phyloP scores from a whole-genome alignment of 2,329 filamentous ascomycete genomes.

The Botrytis porri region DNA sequence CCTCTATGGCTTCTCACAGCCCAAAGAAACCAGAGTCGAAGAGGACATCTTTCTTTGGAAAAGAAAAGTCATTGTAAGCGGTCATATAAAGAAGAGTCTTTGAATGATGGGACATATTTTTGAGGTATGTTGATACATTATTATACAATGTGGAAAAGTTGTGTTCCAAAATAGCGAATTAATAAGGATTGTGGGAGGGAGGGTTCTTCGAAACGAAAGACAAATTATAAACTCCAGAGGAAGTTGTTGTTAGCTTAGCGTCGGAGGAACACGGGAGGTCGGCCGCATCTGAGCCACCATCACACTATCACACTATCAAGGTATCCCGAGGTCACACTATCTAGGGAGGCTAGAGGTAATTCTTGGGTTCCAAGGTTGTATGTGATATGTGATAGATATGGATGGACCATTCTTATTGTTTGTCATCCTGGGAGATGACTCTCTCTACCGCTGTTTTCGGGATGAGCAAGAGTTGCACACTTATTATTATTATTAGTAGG shows the following conservation, averaged over 20 bases:
- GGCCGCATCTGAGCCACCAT: not conserved
- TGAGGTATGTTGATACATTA: not conserved
- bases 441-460: not conserved
- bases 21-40: not conserved
- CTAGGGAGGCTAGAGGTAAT: not conserved
- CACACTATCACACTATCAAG: too few species aligned
- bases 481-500: too few species aligned
- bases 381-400: too few species aligned
- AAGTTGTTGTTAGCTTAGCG: not conserved
- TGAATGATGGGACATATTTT: not conserved
- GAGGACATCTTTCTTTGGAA: not conserved
- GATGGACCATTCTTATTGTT: not conserved
- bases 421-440: not conserved
- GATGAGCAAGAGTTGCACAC: not conserved
- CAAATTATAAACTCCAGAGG: not conserved
- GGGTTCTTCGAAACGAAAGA: not conserved
- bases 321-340: too few species aligned
- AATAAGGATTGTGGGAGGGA: not conserved
- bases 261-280: not conserved
- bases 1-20: not conserved
- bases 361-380: not conserved
- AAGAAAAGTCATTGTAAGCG: conserved; percentile 1
- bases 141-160: not conserved
- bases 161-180: not conserved
- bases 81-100: not conserved